Percentiles rank a stretch among this genome's conserved stretches.
These are phyloP conservation scores for Russula abietina DNA, from an alignment of 768 basidiomycete genomes.

Conservation along the genomic window DNA sequence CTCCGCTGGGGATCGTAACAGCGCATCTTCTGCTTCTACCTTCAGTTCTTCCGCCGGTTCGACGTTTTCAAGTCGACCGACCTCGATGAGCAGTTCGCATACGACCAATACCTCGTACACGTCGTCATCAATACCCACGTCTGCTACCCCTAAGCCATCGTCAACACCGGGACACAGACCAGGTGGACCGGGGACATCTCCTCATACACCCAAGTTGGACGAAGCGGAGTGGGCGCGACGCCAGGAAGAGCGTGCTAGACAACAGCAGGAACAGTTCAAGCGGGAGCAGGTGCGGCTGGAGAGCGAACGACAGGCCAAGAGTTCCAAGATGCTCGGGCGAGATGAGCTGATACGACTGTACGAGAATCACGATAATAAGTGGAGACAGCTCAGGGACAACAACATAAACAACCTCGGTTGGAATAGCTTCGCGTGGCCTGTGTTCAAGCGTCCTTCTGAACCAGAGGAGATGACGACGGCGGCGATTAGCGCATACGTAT, in stretches of 20 bases:
- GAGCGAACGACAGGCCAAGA: slow-evolving; percentile 38
- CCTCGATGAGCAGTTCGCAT: slow-evolving; percentile 22
- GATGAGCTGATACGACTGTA: slow-evolving; percentile 53
- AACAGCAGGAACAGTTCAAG: slow-evolving; percentile 65
- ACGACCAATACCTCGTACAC: slow-evolving; percentile 7
- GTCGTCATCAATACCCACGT: slow-evolving; percentile 14
- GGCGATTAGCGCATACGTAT: slow-evolving; percentile 56
- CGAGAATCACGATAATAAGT: slow-evolving; percentile 56
- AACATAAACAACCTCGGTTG: slow-evolving; percentile 46
- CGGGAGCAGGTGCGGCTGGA: slow-evolving; percentile 58
- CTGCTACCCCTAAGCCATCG: slow-evolving; percentile 15
- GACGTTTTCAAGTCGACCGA: slow-evolving; percentile 23
- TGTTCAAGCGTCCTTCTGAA: slow-evolving; percentile 47
- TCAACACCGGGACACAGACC: slow-evolving; percentile 11
- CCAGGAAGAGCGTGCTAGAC: slow-evolving; percentile 55
- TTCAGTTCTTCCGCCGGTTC: slow-evolving; percentile 24
- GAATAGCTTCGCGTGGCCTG: slow-evolving; percentile 72
- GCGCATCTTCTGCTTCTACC: slow-evolving; percentile 24
- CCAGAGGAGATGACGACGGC: slow-evolving; percentile 57
- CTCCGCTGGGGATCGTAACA: slow-evolving; percentile 23
- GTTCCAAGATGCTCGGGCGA: slow-evolving; percentile 43
- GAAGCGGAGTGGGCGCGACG: slow-evolving; percentile 59
- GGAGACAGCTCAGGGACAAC: slow-evolving; percentile 40
- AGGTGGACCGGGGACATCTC: slow-evolving; percentile 23
- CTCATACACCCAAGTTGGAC: slow-evolving; percentile 26